These are phyloP conservation scores for Begonia loranthoides DNA, from an alignment of 306 rosid genomes.

Conservation along the genomic window DNA sequence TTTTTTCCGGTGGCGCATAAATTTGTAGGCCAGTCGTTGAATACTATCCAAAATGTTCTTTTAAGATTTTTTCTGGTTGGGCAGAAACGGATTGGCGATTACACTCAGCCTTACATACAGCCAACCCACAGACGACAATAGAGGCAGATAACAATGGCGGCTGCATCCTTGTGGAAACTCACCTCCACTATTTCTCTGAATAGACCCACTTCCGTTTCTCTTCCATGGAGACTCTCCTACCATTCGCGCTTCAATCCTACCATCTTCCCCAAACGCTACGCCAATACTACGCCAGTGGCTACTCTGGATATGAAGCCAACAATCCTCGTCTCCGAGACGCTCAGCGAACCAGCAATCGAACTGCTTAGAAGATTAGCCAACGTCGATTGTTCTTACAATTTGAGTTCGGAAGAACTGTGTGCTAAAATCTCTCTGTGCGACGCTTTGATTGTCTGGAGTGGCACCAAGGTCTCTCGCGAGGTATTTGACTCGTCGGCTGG, in stretches of 20 bases:
- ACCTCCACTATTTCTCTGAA: not conserved
- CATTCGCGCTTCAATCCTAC: not conserved
- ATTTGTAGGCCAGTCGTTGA: no score
- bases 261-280: not conserved
- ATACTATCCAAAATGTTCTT: no score
- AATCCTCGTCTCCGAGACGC: slow-evolving; percentile 8
- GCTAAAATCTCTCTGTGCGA: slow-evolving; percentile 9
- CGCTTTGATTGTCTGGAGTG: slow-evolving; percentile 10
- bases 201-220: not conserved
- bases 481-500: slow-evolving; percentile 3
- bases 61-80: no score
- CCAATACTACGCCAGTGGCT: not conserved
- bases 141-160: not conserved
- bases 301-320: slow-evolving; percentile 3
- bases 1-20: no score
- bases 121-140: no score
- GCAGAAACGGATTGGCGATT: no score
- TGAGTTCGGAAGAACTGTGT: slow-evolving; percentile 7
- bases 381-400: slow-evolving; percentile 5
- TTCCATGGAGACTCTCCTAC: slow-evolving; percentile 1
- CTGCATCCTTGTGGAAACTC: not conserved
- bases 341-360: slow-evolving; percentile 1
- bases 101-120: no score
- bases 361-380: slow-evolving; percentile 1
- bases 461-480: slow-evolving; percentile 8